These are phyloP conservation scores for Salix udensis DNA, from an alignment of 345 rosid species.

Conservation along the genomic window DNA sequence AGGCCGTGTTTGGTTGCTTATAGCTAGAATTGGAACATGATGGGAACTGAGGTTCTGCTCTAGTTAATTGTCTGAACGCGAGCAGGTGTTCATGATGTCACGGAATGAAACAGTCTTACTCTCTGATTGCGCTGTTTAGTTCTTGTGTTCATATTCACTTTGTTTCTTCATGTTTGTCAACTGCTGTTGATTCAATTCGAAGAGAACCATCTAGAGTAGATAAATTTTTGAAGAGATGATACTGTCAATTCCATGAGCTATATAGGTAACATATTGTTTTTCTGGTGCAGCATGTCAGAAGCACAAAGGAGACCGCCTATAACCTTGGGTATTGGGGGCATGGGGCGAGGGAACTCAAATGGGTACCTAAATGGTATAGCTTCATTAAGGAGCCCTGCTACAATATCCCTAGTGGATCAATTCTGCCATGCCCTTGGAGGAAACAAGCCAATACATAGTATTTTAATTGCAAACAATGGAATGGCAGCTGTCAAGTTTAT, in stretches of 20 bases:
- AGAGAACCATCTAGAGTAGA: neutral
- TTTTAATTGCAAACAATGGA: slow-evolving; percentile 94
- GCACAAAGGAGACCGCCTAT: slow-evolving; percentile 43
- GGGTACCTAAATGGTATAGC: slow-evolving; percentile 53
- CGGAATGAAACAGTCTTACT: neutral
- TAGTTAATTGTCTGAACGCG: slow-evolving; percentile 2
- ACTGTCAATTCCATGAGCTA: neutral
- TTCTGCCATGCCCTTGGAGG: slow-evolving; percentile 89
- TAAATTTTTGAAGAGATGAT: neutral
- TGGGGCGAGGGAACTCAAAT: slow-evolving; percentile 46
- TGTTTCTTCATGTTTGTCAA: neutral
- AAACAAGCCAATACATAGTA: slow-evolving; percentile 77
- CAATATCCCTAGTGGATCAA: slow-evolving; percentile 61
- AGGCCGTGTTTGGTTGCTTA: slow-evolving; percentile 13
- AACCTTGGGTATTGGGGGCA: slow-evolving; percentile 37
- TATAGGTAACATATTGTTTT: slow-evolving; percentile 6
- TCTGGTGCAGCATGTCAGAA: slow-evolving; percentile 57
- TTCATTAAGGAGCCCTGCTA: slow-evolving; percentile 52
- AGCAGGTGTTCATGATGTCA: neutral
- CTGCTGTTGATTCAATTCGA: neutral
- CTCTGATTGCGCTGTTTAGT: neutral
- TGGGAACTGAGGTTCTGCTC: slow-evolving; percentile 3
- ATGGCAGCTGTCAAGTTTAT: slow-evolving; percentile 99
- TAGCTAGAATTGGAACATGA: slow-evolving; percentile 5
- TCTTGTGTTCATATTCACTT: neutral